Conservation (phyloP, 2,329 filamentous ascomycete species). For the Ophiosphaerella korrae region DNA sequence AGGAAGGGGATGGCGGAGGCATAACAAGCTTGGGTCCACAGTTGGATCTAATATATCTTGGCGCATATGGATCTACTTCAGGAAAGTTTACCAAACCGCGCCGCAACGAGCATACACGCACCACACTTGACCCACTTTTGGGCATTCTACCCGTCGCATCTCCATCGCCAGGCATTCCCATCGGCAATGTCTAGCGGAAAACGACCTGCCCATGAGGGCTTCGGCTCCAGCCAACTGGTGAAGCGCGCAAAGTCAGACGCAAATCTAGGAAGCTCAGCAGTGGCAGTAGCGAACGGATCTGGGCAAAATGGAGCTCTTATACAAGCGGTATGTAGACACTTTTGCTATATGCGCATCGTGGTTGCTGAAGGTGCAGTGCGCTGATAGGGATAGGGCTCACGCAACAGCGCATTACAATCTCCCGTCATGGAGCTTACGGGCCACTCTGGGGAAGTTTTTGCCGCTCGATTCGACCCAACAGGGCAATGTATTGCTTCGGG, state of each 20-base stretch:
- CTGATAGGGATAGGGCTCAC: slow-evolving; percentile 65
- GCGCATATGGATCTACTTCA: slow-evolving; percentile 10
- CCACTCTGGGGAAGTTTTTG: slow-evolving; percentile 82
- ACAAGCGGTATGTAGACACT: slow-evolving; percentile 64
- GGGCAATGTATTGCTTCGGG: slow-evolving; percentile 91
- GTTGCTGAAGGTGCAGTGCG: slow-evolving; percentile 37
- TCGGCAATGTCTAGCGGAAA: slow-evolving; percentile 84
- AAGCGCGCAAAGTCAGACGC: slow-evolving; percentile 83
- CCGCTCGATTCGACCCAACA: slow-evolving; percentile 85
- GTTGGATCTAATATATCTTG: slow-evolving; percentile 10
- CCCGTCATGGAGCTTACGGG: slow-evolving; percentile 92
- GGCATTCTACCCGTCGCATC: slow-evolving; percentile 66
- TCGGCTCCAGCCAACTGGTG: slow-evolving; percentile 78
- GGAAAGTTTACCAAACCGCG: slow-evolving; percentile 26
- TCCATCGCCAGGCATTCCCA: slow-evolving; percentile 2
- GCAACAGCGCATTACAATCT: slow-evolving; percentile 82
- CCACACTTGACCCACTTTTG: slow-evolving; percentile 1
- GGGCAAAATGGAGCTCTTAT: slow-evolving; percentile 67
- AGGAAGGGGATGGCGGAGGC: slow-evolving; percentile 5
- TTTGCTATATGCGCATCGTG: slow-evolving; percentile 41
- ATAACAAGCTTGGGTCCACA: not conserved
- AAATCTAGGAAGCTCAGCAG: slow-evolving; percentile 59
- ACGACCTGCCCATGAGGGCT: slow-evolving; percentile 83
- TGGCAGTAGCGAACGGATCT: slow-evolving; percentile 63
- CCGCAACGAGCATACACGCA: slow-evolving; percentile 5